These are phyloP conservation scores for Debaryomycetaceae sp. DNA, from an alignment of 1,139 yeast species.

Conservation along the genomic window DNA sequence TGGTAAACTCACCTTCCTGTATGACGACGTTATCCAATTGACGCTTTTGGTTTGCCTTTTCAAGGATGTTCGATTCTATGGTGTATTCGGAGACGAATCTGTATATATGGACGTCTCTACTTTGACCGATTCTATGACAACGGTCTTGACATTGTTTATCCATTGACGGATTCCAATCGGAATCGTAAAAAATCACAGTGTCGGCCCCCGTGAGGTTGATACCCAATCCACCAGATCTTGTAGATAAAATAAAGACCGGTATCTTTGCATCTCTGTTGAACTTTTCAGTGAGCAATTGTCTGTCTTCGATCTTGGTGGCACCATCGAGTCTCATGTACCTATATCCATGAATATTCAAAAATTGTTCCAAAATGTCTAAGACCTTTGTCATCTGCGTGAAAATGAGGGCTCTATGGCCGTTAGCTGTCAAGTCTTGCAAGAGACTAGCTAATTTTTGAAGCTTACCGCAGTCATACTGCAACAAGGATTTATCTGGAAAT, in stretches of 20 bases:
- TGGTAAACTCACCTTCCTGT: slow-evolving; percentile 97
- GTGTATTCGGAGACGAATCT: slow-evolving; percentile 95
- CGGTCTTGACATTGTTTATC: slow-evolving; percentile 99
- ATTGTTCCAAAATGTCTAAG: slow-evolving; percentile 87
- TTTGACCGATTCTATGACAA: slow-evolving; percentile 98
- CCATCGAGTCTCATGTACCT: slow-evolving; percentile 95
- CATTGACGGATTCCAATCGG: slow-evolving; percentile 99
- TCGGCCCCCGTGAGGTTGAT: slow-evolving; percentile 98
- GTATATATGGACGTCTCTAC: slow-evolving; percentile 95
- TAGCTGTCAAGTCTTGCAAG: slow-evolving; percentile 71
- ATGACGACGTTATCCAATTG: slow-evolving; percentile 94
- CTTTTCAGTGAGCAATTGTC: slow-evolving; percentile 89
- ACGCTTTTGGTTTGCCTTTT: slow-evolving; percentile 93
- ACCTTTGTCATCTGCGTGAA: slow-evolving; percentile 99
- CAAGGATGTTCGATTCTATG: slow-evolving; percentile 90
- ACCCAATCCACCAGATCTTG: slow-evolving; percentile 98
- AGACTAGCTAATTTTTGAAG: slow-evolving; percentile 77
- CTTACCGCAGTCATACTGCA: slow-evolving; percentile 97
- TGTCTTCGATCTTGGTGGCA: slow-evolving; percentile 94
- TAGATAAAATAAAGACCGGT: slow-evolving; percentile 88
- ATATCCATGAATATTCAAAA: slow-evolving; percentile 90
- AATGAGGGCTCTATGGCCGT: slow-evolving; percentile 90
- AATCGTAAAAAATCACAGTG: slow-evolving; percentile 97
- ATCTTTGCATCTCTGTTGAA: slow-evolving; percentile 84
- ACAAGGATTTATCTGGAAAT: slow-evolving; percentile 88